These are phyloP conservation scores for Aegilops tauschii DNA, from an alignment of 176 grass and related monocot genomes.

Conservation along the genomic window DNA sequence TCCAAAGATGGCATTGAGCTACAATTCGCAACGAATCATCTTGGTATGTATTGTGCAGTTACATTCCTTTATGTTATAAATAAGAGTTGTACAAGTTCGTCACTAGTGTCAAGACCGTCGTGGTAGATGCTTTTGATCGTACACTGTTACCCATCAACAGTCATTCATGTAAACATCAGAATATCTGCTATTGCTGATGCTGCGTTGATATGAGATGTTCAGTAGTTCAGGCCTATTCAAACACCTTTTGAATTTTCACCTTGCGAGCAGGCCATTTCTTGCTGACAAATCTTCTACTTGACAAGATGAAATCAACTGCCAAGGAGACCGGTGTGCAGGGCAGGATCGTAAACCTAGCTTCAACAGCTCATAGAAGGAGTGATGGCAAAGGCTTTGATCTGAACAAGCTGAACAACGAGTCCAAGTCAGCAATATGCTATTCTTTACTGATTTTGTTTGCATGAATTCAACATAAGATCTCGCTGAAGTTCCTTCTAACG, in stretches of 20 bases:
- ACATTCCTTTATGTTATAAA: background rate
- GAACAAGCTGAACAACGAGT: conserved; percentile 60
- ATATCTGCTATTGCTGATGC: background rate
- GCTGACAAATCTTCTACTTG: conserved; percentile 70
- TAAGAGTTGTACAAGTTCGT: background rate
- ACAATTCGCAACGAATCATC: conserved; percentile 82
- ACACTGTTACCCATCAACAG: background rate
- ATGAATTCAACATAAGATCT: background rate
- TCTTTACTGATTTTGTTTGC: background rate
- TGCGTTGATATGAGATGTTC: background rate
- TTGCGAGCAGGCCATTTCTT: conserved; percentile 73
- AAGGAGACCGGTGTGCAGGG: conserved; percentile 63
- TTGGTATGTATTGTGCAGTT: conserved; percentile 38
- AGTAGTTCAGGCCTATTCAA: background rate
- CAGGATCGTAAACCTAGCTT: conserved; percentile 81
- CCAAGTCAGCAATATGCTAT: conserved; percentile 32
- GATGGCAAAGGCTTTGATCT: conserved; percentile 54
- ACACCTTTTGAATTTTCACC: background rate
- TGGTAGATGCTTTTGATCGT: background rate
- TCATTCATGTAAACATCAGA: background rate
- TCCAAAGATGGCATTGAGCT: conserved; percentile 78
- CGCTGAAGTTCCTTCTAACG: background rate
- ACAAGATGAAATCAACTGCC: conserved; percentile 85
- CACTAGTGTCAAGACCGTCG: background rate
- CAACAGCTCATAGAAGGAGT: conserved; percentile 51